Conservation (phyloP, 768 basidiomycete species). For the Auricularia sp. region DNA sequence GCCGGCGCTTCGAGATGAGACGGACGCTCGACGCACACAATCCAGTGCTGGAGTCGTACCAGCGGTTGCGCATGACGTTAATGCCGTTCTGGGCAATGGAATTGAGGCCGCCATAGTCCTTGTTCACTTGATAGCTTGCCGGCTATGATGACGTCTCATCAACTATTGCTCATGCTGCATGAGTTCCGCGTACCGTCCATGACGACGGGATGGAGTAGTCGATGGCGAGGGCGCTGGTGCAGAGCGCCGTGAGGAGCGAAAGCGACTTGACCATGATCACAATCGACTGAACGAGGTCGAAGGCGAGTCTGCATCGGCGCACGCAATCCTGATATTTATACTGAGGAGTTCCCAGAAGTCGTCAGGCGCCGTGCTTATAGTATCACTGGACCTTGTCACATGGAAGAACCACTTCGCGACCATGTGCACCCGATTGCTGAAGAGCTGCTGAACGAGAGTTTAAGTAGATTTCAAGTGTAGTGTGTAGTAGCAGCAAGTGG, state of each 20-base stretch:
- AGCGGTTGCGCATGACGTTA: not conserved
- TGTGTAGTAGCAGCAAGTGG: no score
- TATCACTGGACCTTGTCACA: no score
- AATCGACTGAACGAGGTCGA: no score
- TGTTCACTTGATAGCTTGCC: not conserved
- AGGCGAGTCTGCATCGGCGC: no score
- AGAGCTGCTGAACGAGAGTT: no score
- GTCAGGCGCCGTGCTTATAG: no score
- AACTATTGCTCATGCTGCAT: not conserved
- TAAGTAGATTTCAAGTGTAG: no score
- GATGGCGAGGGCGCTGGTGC: not conserved
- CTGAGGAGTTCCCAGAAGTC: no score
- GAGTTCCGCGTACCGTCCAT: not conserved
- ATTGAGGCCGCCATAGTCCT: slow-evolving; percentile 1
- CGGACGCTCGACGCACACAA: not conserved
- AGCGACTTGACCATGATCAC: not conserved
- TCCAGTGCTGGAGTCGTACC: not conserved
- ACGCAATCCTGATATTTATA: no score
- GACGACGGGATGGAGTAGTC: not conserved
- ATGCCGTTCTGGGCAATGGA: not conserved
- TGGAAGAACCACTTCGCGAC: no score
- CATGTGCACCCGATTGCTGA: no score
- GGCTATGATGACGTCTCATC: not conserved
- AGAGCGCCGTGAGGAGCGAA: not conserved
- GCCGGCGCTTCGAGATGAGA: not conserved